Conservation (phyloP, 2,329 filamentous ascomycete species). For the Aspergillus cejpii region DNA sequence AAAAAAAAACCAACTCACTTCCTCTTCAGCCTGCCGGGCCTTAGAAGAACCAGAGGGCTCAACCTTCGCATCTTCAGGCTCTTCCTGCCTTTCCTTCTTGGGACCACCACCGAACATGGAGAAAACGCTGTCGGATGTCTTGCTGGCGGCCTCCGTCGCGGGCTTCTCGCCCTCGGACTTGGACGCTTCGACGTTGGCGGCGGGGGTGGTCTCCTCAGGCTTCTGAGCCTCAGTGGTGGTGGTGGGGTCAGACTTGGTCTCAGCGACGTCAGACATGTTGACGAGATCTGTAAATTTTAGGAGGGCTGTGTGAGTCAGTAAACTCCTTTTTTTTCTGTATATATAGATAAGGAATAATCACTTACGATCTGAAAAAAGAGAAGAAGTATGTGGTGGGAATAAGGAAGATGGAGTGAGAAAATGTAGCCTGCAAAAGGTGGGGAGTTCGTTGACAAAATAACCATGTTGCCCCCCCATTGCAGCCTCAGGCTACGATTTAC, state of each 20-base stretch:
- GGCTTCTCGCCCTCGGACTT: conserved; percentile 29
- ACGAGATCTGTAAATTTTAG: conserved; percentile 9
- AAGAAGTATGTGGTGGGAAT: neutral
- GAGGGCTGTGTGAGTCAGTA: conserved; percentile 3
- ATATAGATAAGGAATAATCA: neutral
- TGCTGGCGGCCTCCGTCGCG: conserved; percentile 30
- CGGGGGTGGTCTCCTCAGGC: conserved; percentile 29
- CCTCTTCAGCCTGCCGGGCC: conserved; percentile 59
- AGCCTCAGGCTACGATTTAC: conserved; percentile 13
- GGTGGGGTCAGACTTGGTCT: conserved; percentile 41
- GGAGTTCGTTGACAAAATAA: conserved; percentile 15
- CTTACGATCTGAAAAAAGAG: neutral
- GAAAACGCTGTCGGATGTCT: conserved; percentile 61
- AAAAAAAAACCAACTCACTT: conserved; percentile 40
- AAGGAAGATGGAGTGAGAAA: neutral
- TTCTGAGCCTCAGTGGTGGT: conserved; percentile 32
- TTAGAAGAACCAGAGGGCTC: conserved; percentile 87
- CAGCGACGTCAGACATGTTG: conserved; percentile 41
- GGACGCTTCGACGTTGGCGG: conserved; percentile 29
- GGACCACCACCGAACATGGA: conserved; percentile 98
- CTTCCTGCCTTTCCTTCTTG: conserved; percentile 92
- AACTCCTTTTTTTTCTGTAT: neutral
- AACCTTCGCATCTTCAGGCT: conserved; percentile 65
- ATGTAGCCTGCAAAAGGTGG: conserved; percentile 15
- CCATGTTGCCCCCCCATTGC: conserved; percentile 7